Evolutionary conservation across 306 rosid genomes (phyloP).

Genomic region (Luffa aegyptiaca): DNA sequence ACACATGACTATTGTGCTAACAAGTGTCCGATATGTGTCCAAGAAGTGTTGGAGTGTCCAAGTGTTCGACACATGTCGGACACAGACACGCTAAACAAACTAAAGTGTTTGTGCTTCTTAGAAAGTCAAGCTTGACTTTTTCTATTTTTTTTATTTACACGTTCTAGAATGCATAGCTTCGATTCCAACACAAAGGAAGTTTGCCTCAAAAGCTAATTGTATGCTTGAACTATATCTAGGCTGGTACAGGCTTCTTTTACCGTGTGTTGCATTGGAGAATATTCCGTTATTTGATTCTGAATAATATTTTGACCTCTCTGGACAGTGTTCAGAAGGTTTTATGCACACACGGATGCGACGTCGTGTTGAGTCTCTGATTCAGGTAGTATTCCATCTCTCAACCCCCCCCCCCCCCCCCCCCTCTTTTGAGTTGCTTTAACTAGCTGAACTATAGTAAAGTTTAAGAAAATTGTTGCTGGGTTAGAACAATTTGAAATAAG

Average conservation of each 20-base stretch:
- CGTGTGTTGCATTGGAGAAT: background rate
- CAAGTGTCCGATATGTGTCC: too few relatives aligned
- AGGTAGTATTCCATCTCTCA: constrained; percentile 34
- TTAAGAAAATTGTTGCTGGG: background rate
- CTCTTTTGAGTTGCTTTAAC: background rate
- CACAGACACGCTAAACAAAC: too few relatives aligned
- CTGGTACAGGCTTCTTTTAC: background rate
- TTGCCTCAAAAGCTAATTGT: background rate
- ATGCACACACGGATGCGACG: constrained; percentile 99
- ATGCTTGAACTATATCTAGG: background rate
- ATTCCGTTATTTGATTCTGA: background rate
- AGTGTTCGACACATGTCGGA: too few relatives aligned
- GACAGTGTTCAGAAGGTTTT: constrained; percentile 94
- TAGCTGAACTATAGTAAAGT: background rate
- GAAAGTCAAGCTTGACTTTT: background rate
- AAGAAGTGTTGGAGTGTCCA: too few relatives aligned
- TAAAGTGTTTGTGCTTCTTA: background rate
- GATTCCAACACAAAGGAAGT: background rate
- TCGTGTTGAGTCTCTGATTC: constrained; percentile 94
- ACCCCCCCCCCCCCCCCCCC: too few relatives aligned
- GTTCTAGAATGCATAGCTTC: background rate
- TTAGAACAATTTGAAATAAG: background rate
- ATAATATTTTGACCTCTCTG: constrained; percentile 9
- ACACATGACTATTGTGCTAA: too few relatives aligned
- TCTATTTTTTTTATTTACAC: background rate